Percentiles rank a stretch among this genome's conserved stretches.
These are phyloP conservation scores for Blastocrithidia nonstop DNA, from an alignment of 208 protist species.

Conservation along the genomic window DNA sequence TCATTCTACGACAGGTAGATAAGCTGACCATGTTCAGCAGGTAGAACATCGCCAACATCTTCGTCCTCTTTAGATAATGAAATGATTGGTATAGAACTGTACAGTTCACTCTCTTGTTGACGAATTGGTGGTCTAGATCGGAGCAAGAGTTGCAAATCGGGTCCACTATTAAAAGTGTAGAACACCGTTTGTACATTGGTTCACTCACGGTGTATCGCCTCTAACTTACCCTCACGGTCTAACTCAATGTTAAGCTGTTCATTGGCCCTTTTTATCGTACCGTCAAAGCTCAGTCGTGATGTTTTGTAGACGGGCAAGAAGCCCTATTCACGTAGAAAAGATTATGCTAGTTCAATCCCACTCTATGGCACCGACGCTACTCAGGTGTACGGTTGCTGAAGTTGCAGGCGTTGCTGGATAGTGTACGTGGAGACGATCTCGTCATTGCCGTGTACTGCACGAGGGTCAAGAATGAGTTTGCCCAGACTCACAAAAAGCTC, in stretches of 20 bases:
- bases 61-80: slow-evolving; percentile 55
- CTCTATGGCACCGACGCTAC: slow-evolving; percentile 45
- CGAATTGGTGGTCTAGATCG: slow-evolving; percentile 46
- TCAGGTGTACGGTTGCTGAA: slow-evolving; percentile 71
- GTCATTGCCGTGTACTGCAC: slow-evolving; percentile 20
- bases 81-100: slow-evolving; percentile 27
- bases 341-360: slow-evolving; percentile 19
- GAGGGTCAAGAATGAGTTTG: slow-evolving; percentile 54
- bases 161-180: slow-evolving; percentile 39
- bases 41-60: slow-evolving; percentile 70
- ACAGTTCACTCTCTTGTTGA: slow-evolving; percentile 48
- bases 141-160: slow-evolving; percentile 58
- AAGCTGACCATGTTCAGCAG: slow-evolving; percentile 75
- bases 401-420: slow-evolving; percentile 80
- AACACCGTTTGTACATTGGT: slow-evolving; percentile 64
- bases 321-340: slow-evolving; percentile 33
- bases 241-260: slow-evolving; percentile 49
- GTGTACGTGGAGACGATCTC: slow-evolving; percentile 70
- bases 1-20: slow-evolving; percentile 82
- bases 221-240: slow-evolving; percentile 41
- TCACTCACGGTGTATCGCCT: slow-evolving; percentile 49
- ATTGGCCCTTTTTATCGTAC: slow-evolving; percentile 50
- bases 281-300: slow-evolving; percentile 50
- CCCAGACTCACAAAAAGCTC: slow-evolving; percentile 66
- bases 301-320: slow-evolving; percentile 24